Base-by-base conservation (phyloP, 1,284 basidiomycete genomes). In the Neonothopanus nambi region DNA sequence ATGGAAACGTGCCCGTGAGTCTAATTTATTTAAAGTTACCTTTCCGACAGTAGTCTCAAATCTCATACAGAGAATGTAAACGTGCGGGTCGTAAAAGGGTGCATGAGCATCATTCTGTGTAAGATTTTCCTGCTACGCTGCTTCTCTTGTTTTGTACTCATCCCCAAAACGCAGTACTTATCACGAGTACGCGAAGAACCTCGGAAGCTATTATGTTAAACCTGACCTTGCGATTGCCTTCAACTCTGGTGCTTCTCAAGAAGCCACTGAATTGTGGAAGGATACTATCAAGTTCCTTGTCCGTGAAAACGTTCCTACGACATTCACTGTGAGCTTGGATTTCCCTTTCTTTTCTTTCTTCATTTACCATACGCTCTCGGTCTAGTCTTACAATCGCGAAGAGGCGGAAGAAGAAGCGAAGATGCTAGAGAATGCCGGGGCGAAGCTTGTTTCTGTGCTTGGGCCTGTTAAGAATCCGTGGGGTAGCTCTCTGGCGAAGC, bases 1-100 rank as follows among this genome's bases (percentile, higher is more conserved):
- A 63, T 69, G 62, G 63, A 69, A 0, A 67, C 64, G 18, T 72
- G 70, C 65, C 59, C 62, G 71, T 69, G 39, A 30, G 65, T 63
- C 17, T 23, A 23, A 12, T 40, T 9, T 5, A 28, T 28, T 33
- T 33, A 28, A 28, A 28, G 26, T 28, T 5, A 20, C 35, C 21
- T 30, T 47, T 36, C 23, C 17, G 17, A 36, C 39, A 17, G 8
- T 36, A 8, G 43, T 23, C 42, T 41, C 8, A 39, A n/a, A 13
- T 12, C 50, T 3, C 54, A 26, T 2, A 5, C 37, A 44, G 58
- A 28, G 38, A 57, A 35, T 58, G 60, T 48, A 42, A 41, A 15
- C 18, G 41, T 13, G 43, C 24, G 36, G 52, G 48, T 26, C 43
- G 60, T 17, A 57, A 58, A 47, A 50, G 58, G 28, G 46, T 57